Evolutionary conservation across 495 filamentous ascomycete species (phyloP).

Genomic region (Penicillium bialowiezense): DNA sequence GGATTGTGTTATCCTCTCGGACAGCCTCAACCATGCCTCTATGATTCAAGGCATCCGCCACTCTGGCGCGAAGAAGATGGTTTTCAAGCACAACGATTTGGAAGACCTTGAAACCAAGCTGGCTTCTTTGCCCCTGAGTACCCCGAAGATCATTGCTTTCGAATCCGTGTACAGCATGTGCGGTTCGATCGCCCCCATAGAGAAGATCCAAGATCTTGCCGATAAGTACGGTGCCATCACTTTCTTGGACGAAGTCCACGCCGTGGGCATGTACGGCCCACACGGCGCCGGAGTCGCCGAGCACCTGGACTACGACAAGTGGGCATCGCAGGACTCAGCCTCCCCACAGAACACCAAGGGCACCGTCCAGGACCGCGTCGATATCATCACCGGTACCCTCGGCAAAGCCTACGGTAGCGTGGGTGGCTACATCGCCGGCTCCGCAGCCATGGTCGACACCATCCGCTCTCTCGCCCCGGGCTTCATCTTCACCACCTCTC

Average conservation of each 20-base stretch:
- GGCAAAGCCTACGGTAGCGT: slow-evolving; percentile 98
- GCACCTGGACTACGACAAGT: slow-evolving; percentile 84
- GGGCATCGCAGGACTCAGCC: slow-evolving; percentile 56
- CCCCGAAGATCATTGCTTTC: slow-evolving; percentile 97
- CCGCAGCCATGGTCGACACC: slow-evolving; percentile 84
- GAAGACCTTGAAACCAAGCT: slow-evolving; percentile 87
- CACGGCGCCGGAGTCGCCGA: slow-evolving; percentile 95
- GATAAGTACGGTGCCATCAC: slow-evolving; percentile 98
- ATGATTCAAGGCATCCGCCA: slow-evolving; percentile 99
- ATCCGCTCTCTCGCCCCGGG: slow-evolving; percentile 93
- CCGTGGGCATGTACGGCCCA: slow-evolving; percentile 98
- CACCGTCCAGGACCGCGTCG: slow-evolving; percentile 90
- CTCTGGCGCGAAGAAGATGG: slow-evolving; percentile 92
- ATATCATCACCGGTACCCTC: slow-evolving; percentile 96
- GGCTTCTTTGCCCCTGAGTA: slow-evolving; percentile 74
- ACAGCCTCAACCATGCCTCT: slow-evolving; percentile 94
- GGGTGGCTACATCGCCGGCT: slow-evolving; percentile 94
- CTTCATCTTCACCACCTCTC: slow-evolving; percentile 98
- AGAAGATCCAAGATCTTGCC: slow-evolving; percentile 90
- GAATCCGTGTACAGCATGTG: slow-evolving; percentile 99
- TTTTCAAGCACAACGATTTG: slow-evolving; percentile 97
- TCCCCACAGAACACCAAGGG: slow-evolving; percentile 60
- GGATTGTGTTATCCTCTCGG: slow-evolving; percentile 91
- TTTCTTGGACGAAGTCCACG: slow-evolving; percentile 97
- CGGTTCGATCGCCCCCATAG: slow-evolving; percentile 92